phyloP scores from a whole-genome alignment of 2,329 filamentous ascomycete genomes.

The Lizonia empirigonia region DNA sequence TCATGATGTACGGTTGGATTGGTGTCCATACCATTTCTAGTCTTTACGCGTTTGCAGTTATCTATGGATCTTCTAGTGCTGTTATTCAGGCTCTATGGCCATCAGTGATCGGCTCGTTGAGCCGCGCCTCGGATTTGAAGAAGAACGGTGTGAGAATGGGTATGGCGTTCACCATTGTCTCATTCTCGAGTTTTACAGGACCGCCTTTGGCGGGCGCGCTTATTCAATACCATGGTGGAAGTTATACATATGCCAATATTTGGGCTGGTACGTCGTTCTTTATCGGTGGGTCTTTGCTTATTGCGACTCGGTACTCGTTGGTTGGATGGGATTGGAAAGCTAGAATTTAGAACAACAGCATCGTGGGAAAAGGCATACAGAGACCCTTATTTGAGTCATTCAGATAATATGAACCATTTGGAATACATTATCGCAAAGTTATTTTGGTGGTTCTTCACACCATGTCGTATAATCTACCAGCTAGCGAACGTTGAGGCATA shows the following conservation, averaged over 20 bases:
- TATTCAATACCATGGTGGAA: conserved; percentile 36
- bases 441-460: too few species aligned
- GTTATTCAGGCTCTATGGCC: conserved; percentile 43
- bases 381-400: too few species aligned
- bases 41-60: conserved; percentile 39
- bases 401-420: too few species aligned
- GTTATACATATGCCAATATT: conserved; percentile 47
- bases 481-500: too few species aligned
- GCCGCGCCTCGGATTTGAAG: conserved; percentile 41
- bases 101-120: conserved; percentile 36
- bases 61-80: conserved; percentile 38
- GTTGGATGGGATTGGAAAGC: conserved; percentile 39
- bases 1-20: conserved; percentile 50
- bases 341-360: conserved; percentile 25
- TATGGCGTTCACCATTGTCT: conserved; percentile 46
- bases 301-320: conserved; percentile 35
- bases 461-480: too few species aligned
- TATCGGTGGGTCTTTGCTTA: conserved; percentile 31
- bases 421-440: too few species aligned
- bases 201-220: conserved; percentile 45
- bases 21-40: conserved; percentile 32
- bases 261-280: conserved; percentile 42
- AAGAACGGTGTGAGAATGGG: conserved; percentile 45
- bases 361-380: too few species aligned
- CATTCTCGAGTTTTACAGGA: conserved; percentile 44